Base-by-base conservation (phyloP, 306 rosid species). In the Cicer cuneatum region DNA sequence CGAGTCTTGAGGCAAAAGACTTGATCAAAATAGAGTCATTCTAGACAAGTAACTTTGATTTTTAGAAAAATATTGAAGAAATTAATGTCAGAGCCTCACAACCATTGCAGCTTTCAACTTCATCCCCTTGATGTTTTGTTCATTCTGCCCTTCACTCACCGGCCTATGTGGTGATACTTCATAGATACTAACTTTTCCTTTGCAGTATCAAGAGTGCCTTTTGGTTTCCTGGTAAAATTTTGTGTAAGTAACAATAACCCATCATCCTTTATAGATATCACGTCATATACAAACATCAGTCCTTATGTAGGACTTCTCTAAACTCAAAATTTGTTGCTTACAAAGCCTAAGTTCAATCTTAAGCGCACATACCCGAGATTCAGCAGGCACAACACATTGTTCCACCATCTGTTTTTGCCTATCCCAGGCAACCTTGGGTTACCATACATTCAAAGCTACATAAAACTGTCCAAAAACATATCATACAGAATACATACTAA, bases 401-500 rank as follows among this genome's bases (percentile, higher is more conserved):
- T 75, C 78, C 66, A 81, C 74, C 69, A 46, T 63, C 61, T 81
- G 81, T 2, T 62, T 75, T 45, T 81, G 81, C 64, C 74, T 63
- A 46, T 74, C 59, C 18, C 81, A 72, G 12, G 75, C 73, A 63
- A 81, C 69, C 69, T 75, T 73, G 2, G 92, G 92, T 78, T 93
- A 96, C 97, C 97, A 93, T 47, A 85, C 91, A 48, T 85, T 87
- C 83, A 91, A 80, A 72, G 96, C 90, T 52, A 82, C 85, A 8
- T 87, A 81, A 60, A 92, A 92, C 76, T 87, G 88, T 75, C 96
- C 61, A 52, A 52, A 13, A 58, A 82, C 29, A 13, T 54, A 54
- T 52, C 51, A 73, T 8, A 78, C 71, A 71, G 15, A 65, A 42
- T n/a, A 57, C 60, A 76, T 10, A 18, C 10, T 11, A 7, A 19